Percentiles rank a stretch among this genome's conserved stretches.
These are phyloP conservation scores for Penicillium freii DNA, from an alignment of 2,329 filamentous ascomycete genomes.

Conservation along the genomic window DNA sequence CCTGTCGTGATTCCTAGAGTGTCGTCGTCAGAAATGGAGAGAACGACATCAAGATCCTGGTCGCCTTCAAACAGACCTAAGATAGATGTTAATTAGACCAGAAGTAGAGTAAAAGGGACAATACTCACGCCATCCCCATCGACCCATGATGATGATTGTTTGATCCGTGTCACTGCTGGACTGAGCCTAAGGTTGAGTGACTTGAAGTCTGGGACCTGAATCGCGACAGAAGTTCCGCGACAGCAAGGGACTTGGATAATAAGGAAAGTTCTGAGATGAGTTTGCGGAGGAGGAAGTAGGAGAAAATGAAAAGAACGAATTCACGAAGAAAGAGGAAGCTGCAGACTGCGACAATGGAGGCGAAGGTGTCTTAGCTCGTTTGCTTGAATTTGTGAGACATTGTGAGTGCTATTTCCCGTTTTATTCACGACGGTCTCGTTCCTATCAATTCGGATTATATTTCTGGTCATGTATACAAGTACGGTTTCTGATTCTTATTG, in stretches of 20 bases:
- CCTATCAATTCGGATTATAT: not conserved
- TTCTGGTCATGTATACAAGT: not conserved
- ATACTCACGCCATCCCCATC: slow-evolving; percentile 4
- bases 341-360: not conserved
- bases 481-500: not conserved
- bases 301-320: not conserved
- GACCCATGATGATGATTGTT: not conserved
- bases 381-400: not conserved
- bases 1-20: not conserved
- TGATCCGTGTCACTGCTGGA: not conserved
- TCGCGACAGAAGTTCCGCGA: not conserved
- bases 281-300: not conserved
- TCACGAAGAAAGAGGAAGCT: not conserved
- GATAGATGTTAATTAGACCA: no score
- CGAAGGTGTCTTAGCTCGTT: not conserved
- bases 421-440: not conserved
- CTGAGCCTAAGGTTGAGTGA: not conserved
- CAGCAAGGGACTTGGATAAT: not conserved
- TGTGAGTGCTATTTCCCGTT: no score
- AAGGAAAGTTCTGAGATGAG: not conserved
- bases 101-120: not conserved
- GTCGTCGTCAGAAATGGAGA: not conserved
- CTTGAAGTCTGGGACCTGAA: not conserved
- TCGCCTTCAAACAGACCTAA: not conserved
- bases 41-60: not conserved